Evolutionary conservation across 2,329 filamentous ascomycete species (phyloP), one percentile per base, ranked within the genome.

Genomic region (Botrytis tulipae): DNA sequence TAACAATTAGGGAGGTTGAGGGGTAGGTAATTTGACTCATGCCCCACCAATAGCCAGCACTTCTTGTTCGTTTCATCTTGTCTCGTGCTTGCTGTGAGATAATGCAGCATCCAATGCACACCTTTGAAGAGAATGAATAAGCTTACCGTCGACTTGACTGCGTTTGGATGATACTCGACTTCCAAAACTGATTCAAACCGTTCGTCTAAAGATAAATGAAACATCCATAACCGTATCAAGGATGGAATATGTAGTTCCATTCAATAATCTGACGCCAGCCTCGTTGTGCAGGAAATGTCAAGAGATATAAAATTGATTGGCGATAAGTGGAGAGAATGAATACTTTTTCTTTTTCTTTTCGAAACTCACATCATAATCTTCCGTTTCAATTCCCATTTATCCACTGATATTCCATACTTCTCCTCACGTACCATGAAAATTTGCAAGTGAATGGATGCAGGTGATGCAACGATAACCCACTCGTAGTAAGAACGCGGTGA

Each of bases 391-490:
- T 35, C 44, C 48, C 66, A 54, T 69, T 59, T 29, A 59, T 32
- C 29, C 48, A 68, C 48, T 68, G 48, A 40, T 68, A 40, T 51
- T 51, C 44, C 35, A 32, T n/a, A n/a, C 51, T 62, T 42, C 60
- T 37, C 37, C 22, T 42, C 66, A 42, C 37, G 66, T 69, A 29
- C 35, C 48, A 57, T 69, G 35, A 59, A 69, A 69, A 59, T 69
- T 69, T 69, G 66, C 66, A 69, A 12, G 1, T n/a, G 46, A 67
- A 51, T 40, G n/a, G 48, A 69, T 42, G 66, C 35, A 59, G 44
- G 63, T 59, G 48, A 69, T 69, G 48, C 46, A 69, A 57, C 35
- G 29, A 14, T 12, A 42, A 69, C 54, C 66, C 66, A 69, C 66
- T 59, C 32, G 35, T 42, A 25, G 37, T 22, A 14, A 69, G 48